Evolutionary conservation across 2,329 filamentous ascomycete species (phyloP), one percentile per base, ranked within the genome.

Genomic region (Colletotrichum sp.): DNA sequence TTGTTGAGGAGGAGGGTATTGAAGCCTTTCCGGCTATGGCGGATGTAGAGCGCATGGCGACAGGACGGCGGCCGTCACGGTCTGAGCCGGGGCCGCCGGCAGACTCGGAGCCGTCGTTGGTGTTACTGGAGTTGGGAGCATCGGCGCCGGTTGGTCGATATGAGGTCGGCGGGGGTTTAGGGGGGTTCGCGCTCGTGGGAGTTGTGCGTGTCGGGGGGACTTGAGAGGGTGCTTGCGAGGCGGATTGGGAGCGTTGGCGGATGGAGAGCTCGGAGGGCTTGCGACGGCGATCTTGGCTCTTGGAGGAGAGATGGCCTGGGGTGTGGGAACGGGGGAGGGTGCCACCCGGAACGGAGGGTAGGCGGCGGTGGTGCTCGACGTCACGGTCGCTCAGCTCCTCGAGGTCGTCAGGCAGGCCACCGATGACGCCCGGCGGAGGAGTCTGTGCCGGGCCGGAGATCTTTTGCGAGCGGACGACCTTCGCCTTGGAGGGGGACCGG

Each of bases 261-360:
- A 90, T 86, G 62, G 89, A 84, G 49, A 89, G 83, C 71, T 92
- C 90, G 30, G 90, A 88, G 32, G 88, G 83, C 78, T 89, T 90
- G 68, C 87, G 86, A 74, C 88, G 87, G 76, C 85, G 85, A 71
- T 88, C 87, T 76, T 89, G 88, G 83, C 89, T 91, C 84, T 90
- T 92, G 78, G 89, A 88, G 15, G 92, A 85, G 55, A 93, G 87
- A 79, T 92, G 91, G 73, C 91, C 91, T 2, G 91, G 91, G 2
- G 91, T 93, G 81, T 93, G 91, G 80, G 89, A 92, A 78, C 91
- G 88, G 32, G 87, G 85, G 60, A 90, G 81, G 64, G 87, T 84
- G 77, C 83, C 79, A 21, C 76, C 74, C 39, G 74, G 73, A 24
- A 65, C 74, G 49, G 74, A 74, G 44, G 74, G 74, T 12, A 65